Conservation (phyloP, 495 filamentous ascomycete genomes). For the Entonaema liquescens region DNA sequence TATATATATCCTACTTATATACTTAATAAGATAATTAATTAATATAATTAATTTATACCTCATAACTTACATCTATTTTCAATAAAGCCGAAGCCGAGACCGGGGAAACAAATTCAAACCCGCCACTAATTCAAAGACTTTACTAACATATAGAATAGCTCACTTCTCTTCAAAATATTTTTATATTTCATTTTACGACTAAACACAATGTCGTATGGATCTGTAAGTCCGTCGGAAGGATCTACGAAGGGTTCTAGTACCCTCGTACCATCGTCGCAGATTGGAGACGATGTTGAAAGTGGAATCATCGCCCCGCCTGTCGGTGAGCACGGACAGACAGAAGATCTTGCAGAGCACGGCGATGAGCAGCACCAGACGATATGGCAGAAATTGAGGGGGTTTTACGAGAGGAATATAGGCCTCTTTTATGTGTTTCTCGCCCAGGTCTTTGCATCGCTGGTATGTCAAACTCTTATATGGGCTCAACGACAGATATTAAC, state of each 20-base stretch:
- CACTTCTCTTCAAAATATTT: background rate
- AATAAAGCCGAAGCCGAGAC: slow-evolving; percentile 36
- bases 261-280: slow-evolving; percentile 9
- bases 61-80: too few relatives aligned
- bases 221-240: slow-evolving; percentile 6
- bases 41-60: too few relatives aligned
- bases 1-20: too few relatives aligned
- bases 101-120: slow-evolving; percentile 12
- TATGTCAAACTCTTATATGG: slow-evolving; percentile 14
- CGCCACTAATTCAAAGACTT: background rate
- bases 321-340: slow-evolving; percentile 1
- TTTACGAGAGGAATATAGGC: slow-evolving; percentile 65
- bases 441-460: slow-evolving; percentile 73
- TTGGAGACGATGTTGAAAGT: slow-evolving; percentile 4
- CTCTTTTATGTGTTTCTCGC: slow-evolving; percentile 73
- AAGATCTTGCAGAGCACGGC: background rate
- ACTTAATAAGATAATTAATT: too few relatives aligned
- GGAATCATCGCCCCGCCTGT: background rate
- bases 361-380: background rate
- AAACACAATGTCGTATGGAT: slow-evolving; percentile 32
- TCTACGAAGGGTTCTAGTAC: background rate
- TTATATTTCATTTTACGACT: background rate
- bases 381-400: slow-evolving; percentile 23
- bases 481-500: background rate
- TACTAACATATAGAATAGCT: background rate